Evolutionary conservation across 2,329 filamentous ascomycete species (phyloP).

Genomic region (Xylaria sp.): DNA sequence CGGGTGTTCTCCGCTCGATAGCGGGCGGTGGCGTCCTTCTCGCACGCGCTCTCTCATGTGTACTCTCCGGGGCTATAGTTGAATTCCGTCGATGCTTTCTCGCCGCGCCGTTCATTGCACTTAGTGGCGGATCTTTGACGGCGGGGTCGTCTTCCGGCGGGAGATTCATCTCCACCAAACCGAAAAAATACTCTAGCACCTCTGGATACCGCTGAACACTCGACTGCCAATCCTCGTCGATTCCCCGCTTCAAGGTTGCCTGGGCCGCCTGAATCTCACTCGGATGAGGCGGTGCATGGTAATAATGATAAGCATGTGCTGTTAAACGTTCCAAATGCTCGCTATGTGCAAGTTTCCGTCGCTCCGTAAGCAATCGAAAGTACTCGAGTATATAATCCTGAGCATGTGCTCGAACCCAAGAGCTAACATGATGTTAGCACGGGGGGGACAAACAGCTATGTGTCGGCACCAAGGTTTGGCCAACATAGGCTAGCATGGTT

Average conservation of each 20-base stretch:
- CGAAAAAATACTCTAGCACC: constrained; percentile 81
- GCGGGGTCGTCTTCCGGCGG: constrained; percentile 66
- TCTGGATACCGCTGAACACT: constrained; percentile 79
- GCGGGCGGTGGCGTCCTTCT: constrained; percentile 47
- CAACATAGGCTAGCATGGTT: not conserved
- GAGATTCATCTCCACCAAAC: constrained; percentile 68
- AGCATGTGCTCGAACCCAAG: constrained; percentile 68
- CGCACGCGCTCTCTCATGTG: constrained; percentile 40
- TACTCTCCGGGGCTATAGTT: constrained; percentile 46
- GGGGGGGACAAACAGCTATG: not conserved
- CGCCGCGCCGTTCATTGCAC: constrained; percentile 54
- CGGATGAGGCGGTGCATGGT: constrained; percentile 62
- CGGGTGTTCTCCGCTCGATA: constrained; percentile 49
- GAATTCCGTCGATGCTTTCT: constrained; percentile 53
- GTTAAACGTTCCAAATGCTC: constrained; percentile 62
- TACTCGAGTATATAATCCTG: constrained; percentile 72
- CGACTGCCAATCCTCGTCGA: constrained; percentile 79
- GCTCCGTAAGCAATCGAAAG: constrained; percentile 65
- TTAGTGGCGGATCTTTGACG: constrained; percentile 66
- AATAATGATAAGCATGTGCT: constrained; percentile 62
- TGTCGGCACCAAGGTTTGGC: constrained; percentile 12
- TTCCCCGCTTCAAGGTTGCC: constrained; percentile 70
- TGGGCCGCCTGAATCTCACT: constrained; percentile 69
- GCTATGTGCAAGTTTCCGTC: constrained; percentile 63
- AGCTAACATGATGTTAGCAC: constrained; percentile 47